Base-by-base conservation (phyloP, 1,284 basidiomycete species). In the Anthracocystis walkeri region DNA sequence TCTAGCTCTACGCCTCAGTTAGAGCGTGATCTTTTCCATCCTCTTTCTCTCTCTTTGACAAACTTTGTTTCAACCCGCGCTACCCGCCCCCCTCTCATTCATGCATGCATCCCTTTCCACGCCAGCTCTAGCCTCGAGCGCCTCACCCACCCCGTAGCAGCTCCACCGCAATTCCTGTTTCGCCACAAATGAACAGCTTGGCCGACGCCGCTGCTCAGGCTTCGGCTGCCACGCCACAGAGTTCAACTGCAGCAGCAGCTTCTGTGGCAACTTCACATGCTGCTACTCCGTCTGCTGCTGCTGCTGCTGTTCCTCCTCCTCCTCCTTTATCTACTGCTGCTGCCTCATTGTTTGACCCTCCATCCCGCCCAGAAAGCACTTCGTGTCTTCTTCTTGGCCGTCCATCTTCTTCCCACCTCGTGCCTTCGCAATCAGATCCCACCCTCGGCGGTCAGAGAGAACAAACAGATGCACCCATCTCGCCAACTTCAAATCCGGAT, bases 191-290 rank as follows among this genome's bases (percentile, higher is more conserved):
- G 71, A 74, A 74, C 33, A 74, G 65, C 59, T 54, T 74, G 53
- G 71, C 71, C 33, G 71, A 74, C 35, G 71, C 71, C 20, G 65
- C 71, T 20, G 42, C 27, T 20, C 48, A 64, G n/a, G 71, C 63
- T 40, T 52, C 58, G 14, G 48, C 62, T 4, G 62, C 56, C 4
- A 50, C 63, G 2, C 35, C 53, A 0, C 45, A 35, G 12, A 33
- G 46, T 49, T 54, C 68, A 8, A 58, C 68, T 10, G 56, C 57
- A 21, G 29, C 58, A 40, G 20, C 50, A 20, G 12, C 35, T 14
- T 3, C 35, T n/a, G n/a, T n/a, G 16, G 12, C 35, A 38, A 16
- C 35, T 14, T 11, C 35, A 38, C 4, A 11, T 14, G 12, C 14
- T 38, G 14, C 35, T 14, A 38, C 10, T 4, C 14, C 35, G 16